phyloP scores from a whole-genome alignment of 225 moss, liverwort and hornwort species.

The Lunularia cruciata region DNA sequence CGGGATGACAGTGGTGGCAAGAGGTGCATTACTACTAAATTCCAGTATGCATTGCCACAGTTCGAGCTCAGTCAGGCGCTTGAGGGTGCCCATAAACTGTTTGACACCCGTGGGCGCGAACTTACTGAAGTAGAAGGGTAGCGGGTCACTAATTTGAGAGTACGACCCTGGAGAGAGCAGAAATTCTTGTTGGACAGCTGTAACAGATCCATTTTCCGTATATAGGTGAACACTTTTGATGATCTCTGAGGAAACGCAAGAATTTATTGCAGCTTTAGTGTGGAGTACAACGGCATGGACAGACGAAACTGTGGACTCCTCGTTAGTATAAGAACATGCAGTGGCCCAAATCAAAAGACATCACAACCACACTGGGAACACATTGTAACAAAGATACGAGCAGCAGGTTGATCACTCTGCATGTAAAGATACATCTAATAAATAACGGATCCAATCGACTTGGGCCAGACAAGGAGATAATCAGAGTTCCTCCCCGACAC shows the following conservation, averaged over 20 bases:
- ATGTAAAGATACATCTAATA: too few species aligned
- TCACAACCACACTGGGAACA: too few species aligned
- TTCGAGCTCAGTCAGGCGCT: constrained; percentile 72
- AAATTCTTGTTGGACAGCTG: constrained; percentile 75
- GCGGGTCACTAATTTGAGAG: constrained; percentile 62
- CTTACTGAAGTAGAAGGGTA: constrained; percentile 60
- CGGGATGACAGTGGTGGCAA: constrained; percentile 57
- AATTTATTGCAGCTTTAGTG: constrained; percentile 17
- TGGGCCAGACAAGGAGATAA: too few species aligned
- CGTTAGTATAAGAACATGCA: background rate
- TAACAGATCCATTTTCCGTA: constrained; percentile 58
- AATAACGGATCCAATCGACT: too few species aligned
- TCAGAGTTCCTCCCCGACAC: too few species aligned
- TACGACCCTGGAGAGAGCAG: constrained; percentile 58
- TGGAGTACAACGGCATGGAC: background rate
- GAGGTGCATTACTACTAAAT: constrained; percentile 51
- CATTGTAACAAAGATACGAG: background rate
- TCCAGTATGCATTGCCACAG: constrained; percentile 77
- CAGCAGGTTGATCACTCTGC: too few species aligned
- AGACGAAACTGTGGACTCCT: background rate
- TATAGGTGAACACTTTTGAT: constrained; percentile 73
- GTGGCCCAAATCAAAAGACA: background rate
- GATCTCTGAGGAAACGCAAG: constrained; percentile 44
- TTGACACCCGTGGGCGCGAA: constrained; percentile 58
- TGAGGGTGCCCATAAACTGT: constrained; percentile 59